Conservation (phyloP, 2,329 filamentous ascomycete species). For the Endocalyx cinctus region DNA sequence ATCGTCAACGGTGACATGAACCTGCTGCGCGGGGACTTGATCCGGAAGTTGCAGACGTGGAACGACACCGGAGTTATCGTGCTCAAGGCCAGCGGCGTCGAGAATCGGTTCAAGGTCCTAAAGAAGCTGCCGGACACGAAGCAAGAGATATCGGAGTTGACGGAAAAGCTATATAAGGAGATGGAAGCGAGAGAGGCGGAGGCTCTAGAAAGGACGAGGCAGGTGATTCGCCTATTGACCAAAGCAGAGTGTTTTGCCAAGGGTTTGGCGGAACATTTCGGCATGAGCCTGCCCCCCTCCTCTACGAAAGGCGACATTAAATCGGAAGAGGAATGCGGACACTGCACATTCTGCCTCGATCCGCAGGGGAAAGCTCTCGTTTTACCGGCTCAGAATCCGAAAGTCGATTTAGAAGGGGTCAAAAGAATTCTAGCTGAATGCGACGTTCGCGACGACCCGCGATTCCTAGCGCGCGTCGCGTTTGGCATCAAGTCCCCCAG, state of each 20-base stretch:
- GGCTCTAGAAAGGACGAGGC: slow-evolving; percentile 44
- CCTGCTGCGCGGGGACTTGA: slow-evolving; percentile 40
- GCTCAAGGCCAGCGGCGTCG: slow-evolving; percentile 47
- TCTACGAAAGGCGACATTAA: too few relatives aligned
- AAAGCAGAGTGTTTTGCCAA: slow-evolving; percentile 45
- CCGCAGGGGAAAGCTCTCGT: slow-evolving; percentile 28
- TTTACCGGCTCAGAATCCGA: slow-evolving; percentile 32
- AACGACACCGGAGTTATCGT: slow-evolving; percentile 44
- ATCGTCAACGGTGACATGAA: slow-evolving; percentile 26
- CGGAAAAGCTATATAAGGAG: slow-evolving; percentile 42
- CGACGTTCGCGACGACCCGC: slow-evolving; percentile 49
- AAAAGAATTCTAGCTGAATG: slow-evolving; percentile 38
- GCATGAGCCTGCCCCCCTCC: slow-evolving; percentile 42
- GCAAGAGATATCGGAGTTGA: slow-evolving; percentile 39
- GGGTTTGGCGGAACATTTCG: slow-evolving; percentile 52
- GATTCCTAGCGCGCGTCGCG: slow-evolving; percentile 54
- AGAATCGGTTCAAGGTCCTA: slow-evolving; percentile 50
- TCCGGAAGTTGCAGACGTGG: slow-evolving; percentile 52
- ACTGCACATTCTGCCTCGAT: slow-evolving; percentile 48
- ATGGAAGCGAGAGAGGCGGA: slow-evolving; percentile 50
- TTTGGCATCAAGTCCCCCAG: slow-evolving; percentile 60
- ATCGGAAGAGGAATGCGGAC: slow-evolving; percentile 42
- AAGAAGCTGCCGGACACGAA: slow-evolving; percentile 38
- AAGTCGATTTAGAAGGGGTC: slow-evolving; percentile 36
- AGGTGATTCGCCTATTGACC: slow-evolving; percentile 51